phyloP scores from a whole-genome alignment of 345 rosid species.

The Fremontodendron californicum region DNA sequence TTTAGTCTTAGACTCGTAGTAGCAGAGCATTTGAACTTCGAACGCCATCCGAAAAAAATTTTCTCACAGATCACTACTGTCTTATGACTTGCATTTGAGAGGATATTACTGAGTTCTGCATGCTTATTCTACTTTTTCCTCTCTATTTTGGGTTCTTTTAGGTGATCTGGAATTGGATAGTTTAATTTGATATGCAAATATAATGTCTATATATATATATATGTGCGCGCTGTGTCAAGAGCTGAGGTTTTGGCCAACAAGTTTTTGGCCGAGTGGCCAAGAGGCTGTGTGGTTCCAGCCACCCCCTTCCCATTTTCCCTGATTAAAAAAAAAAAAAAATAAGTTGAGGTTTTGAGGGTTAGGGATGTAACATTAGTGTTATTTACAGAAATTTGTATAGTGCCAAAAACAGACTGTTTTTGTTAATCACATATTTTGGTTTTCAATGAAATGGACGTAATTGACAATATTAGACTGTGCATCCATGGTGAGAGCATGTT shows the following conservation, averaged over 20 bases:
- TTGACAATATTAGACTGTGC: background rate
- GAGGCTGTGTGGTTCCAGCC: too few relatives aligned
- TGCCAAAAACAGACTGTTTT: background rate
- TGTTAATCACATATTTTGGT: slow-evolving; percentile 2
- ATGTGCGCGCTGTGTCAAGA: background rate
- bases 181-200: background rate
- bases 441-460: background rate
- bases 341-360: slow-evolving; percentile 10
- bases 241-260: slow-evolving; percentile 15
- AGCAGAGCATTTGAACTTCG: background rate
- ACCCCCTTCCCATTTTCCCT: too few relatives aligned
- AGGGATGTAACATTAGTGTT: slow-evolving; percentile 17
- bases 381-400: slow-evolving; percentile 28
- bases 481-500: background rate
- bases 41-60: too few relatives aligned
- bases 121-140: slow-evolving; percentile 2
- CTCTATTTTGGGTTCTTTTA: background rate
- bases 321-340: too few relatives aligned
- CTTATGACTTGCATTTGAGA: slow-evolving; percentile 4
- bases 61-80: slow-evolving; percentile 6
- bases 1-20: slow-evolving; percentile 22
- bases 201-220: background rate
- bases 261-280: too few relatives aligned
- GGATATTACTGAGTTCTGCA: slow-evolving; percentile 18
- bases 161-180: background rate